Base-by-base conservation (phyloP, 805 yeast species). In the Candida easanensis region DNA sequence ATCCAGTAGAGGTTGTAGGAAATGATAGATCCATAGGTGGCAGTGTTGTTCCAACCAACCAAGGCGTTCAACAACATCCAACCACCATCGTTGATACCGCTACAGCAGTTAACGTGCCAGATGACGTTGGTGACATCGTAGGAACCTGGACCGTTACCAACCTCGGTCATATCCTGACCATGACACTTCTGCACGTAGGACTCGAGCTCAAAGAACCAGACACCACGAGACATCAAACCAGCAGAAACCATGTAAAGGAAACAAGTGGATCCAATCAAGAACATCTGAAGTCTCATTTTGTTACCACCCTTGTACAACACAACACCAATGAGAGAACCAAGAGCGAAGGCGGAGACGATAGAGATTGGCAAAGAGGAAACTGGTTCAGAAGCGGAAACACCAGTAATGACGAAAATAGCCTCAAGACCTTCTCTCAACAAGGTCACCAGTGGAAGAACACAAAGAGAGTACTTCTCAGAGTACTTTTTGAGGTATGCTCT, bases 101-200 rank as follows among this genome's bases (percentile, higher is more conserved):
- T 88, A 66, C 97, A 89, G 62, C 96, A 88, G 65, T 89, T 88
- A 22, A 89, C 96, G 63, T 89, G 97, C 97, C 97, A 89, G 2
- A 89, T 82, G 9, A 90, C 79, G 35, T 73, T 76, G 16, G 77
- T 53, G 26, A 88, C 81, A 57, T 89, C 96, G 60, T 89, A 89
- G 0, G 95, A 84, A 0, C 97, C 97, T 0, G 96, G 96, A 0
- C 97, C 97, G 38, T 82, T 82, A 2, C 97, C 97, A 2, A 82
- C 76, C 65, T 89, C 97, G 30, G 86, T 74, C 60, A 88, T 84
- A 56, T 89, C 96, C 57, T 80, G 79, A 3, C 97, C 97, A 42
- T 75, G 75, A 57, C 95, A 89, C 48, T 64, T 66, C 45, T 77
- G 76, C 44, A 88, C 88, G 62, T 79, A 89, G 36, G 65, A 64